phyloP scores from a whole-genome alignment of 495 filamentous ascomycete genomes.

The Penicillium cosmopolitanum region DNA sequence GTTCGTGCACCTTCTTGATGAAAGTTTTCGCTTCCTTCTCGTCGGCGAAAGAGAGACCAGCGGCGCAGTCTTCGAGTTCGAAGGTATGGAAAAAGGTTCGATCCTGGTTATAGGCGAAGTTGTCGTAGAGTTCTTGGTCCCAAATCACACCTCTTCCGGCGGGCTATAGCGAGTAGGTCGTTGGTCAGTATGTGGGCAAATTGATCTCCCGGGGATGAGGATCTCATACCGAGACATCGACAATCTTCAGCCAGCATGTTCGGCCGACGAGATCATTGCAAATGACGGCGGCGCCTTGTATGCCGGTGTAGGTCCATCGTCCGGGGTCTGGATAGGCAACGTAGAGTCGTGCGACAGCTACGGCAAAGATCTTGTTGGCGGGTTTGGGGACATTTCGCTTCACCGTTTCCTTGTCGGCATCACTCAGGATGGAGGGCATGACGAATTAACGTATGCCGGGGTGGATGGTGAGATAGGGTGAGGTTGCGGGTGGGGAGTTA shows the following conservation, averaged over 20 bases:
- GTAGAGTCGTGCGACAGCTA: constrained; percentile 92
- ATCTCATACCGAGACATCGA: constrained; percentile 85
- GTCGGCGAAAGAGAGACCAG: constrained; percentile 87
- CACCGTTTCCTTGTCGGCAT: constrained; percentile 91
- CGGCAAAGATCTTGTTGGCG: constrained; percentile 93
- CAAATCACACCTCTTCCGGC: constrained; percentile 88
- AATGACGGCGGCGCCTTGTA: constrained; percentile 92
- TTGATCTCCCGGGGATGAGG: background rate
- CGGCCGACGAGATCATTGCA: constrained; percentile 93
- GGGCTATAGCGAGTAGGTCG: constrained; percentile 51
- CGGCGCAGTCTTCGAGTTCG: constrained; percentile 88
- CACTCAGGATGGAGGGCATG: constrained; percentile 88
- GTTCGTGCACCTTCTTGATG: constrained; percentile 90
- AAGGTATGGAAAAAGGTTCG: constrained; percentile 97
- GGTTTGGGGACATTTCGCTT: constrained; percentile 88
- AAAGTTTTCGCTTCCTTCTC: constrained; percentile 97
- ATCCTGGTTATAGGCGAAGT: constrained; percentile 92
- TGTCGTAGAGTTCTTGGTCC: constrained; percentile 97
- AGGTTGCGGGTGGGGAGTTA: constrained; percentile 16
- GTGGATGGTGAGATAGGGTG: constrained; percentile 6
- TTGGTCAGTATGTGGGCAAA: constrained; percentile 20
- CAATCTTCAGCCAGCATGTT: constrained; percentile 96
- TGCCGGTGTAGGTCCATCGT: constrained; percentile 91
- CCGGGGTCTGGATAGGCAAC: constrained; percentile 84
- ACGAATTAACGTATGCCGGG: constrained; percentile 25